Evolutionary conservation across 257 asterid genomes (phyloP).

Genomic region (Gentiana dahurica): DNA sequence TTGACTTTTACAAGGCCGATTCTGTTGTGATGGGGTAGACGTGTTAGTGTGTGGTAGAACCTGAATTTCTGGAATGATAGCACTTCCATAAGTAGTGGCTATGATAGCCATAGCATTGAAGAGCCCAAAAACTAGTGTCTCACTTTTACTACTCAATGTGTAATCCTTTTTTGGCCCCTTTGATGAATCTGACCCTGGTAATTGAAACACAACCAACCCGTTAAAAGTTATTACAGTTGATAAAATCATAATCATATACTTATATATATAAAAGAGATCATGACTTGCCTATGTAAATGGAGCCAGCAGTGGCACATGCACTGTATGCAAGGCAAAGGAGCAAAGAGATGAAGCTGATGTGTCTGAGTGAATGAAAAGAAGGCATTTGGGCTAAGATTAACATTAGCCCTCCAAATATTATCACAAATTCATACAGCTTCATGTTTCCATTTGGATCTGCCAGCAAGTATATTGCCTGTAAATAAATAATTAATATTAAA

Average conservation of each 20-base stretch:
- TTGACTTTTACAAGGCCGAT: too few relatives aligned
- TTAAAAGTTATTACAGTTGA: too few relatives aligned
- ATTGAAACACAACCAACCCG: too few relatives aligned
- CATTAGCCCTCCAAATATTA: conserved; percentile 42
- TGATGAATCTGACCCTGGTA: conserved; percentile 21
- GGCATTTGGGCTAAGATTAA: conserved; percentile 71
- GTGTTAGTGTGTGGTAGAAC: conserved; percentile 7
- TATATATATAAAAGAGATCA: background rate
- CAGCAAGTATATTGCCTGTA: conserved; percentile 47
- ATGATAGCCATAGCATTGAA: conserved; percentile 55
- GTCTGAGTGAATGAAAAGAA: conserved; percentile 67
- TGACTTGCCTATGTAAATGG: conserved; percentile 41
- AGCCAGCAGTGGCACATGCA: conserved; percentile 40
- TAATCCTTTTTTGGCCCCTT: conserved; percentile 63
- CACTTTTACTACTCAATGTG: conserved; percentile 26
- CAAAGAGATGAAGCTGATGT: conserved; percentile 52
- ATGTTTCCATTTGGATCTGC: conserved; percentile 44
- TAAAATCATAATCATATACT: too few relatives aligned
- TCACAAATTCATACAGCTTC: conserved; percentile 51
- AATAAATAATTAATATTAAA: background rate
- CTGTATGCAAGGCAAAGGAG: conserved; percentile 44
- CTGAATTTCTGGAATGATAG: conserved; percentile 73
- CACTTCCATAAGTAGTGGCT: conserved; percentile 59
- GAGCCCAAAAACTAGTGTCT: conserved; percentile 38
- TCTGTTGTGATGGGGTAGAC: too few relatives aligned